Evolutionary conservation across 2,329 filamentous ascomycete genomes (phyloP), one percentile per base, ranked within the genome.

Genomic region (Sporothrix schenckii): DNA sequence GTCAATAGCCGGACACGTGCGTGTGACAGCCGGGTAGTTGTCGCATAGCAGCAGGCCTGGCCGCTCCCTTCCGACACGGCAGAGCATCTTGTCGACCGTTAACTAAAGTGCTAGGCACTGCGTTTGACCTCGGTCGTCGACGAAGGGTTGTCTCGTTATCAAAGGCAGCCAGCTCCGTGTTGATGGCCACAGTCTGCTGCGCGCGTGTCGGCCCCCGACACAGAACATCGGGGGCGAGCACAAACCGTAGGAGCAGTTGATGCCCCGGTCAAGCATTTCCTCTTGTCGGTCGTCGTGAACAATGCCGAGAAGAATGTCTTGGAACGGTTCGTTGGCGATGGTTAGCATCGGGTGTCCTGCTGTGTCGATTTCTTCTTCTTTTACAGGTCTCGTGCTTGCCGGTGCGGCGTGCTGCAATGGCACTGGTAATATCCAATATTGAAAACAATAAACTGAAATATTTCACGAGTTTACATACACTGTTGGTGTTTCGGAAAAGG

Each of bases 41-140:
- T 63, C 60, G 4, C 41, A 49, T 5, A 49, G 24, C 21, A 63
- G 41, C 21, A 39, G 60, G 41, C 60, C 49, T 6, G 60, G 41
- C n/a, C 30, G 41, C 41, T 63, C 44, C 14, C 21, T 63, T 13
- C 47, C 60, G 41, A 63, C 19, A 41, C 49, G 60, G 24, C 16
- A 63, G n/a, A 63, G 41, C 41, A 63, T 49, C 60, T 63, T 21
- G 16, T 60, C 41, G 14, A 63, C 60, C 7, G 44, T 49, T 63
- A 13, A 13, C 11, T 24, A 2, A 63, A 39, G 11, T 41, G 41
- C 27, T 44, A 3, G 6, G 58, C 39, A 13, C 39, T 34, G 7
- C 39, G 58, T 13, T 61, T 34, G 5, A 19, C 39, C 27, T 58
- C 27, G 4, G 54, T 58, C 30, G 27, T 58, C 54, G 54, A 34